Base-by-base conservation (phyloP, 148 eudicot genomes). In the Camellia granthamiana region DNA sequence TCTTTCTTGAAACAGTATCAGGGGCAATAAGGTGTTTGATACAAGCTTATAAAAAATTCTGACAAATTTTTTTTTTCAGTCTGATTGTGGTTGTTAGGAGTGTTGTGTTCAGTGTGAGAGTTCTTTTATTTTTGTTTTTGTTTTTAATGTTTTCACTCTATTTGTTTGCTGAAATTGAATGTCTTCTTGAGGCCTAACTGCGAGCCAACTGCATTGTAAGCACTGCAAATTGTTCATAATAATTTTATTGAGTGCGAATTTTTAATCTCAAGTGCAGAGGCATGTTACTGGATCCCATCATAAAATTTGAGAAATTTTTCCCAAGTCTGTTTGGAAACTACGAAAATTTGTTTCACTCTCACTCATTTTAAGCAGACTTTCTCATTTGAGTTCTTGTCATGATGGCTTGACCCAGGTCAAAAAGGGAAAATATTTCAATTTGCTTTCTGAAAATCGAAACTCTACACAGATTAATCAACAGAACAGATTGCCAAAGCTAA, bases 211-310 rank as follows among this genome's bases (percentile, higher is more conserved):
- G 75, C n/a, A 72, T 6, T 51, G 55, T n/a, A 46, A 71, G 71
- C 55, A 61, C 59, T 51, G 49, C 49, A 80, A 80, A 55, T 73
- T 80, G 64, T 74, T 80, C 21, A 73, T 80, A 62, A 56, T 61
- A n/a, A 19, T 44, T 61, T 16, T 43, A 61, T 62, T 62, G 77
- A 46, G n/a, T 63, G 69, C 74, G 72, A 73, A 73, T 23, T 47
- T 30, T 38, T 74, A 42, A 74, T 13, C 63, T 15, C 11, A 60
- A 60, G 15, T 8, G 6, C 14, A 66, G 4, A 66, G 67, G 12
- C 46, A 30, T 21, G 70, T 66, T 66, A 18, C 15, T 7, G 11
- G 70, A 30, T 66, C 7, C 7, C 16, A 38, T 66, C 16, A 41
- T 1, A 64, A 64, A 4, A 64, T 2, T 1, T 64, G 3, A 1